Percentiles rank a stretch among this genome's conserved stretches.
phyloP scores from a whole-genome alignment of 2,329 filamentous ascomycete genomes.

The Catunica adiposa region DNA sequence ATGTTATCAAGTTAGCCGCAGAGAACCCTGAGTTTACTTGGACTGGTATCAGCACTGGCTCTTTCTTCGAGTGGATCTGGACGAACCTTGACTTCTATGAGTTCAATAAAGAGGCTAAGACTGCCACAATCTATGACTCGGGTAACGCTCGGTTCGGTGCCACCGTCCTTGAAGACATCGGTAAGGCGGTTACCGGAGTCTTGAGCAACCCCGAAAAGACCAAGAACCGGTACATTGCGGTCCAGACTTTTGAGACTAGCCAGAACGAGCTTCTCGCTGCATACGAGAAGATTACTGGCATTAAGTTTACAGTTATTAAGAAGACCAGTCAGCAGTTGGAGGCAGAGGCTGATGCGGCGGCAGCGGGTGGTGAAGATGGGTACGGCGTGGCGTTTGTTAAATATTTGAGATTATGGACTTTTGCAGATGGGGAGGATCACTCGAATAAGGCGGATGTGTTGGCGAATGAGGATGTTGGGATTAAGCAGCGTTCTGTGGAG shows the following conservation, averaged over 20 bases:
- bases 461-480: conserved; percentile 5
- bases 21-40: conserved; percentile 32
- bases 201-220: conserved; percentile 34
- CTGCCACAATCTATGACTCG: conserved; percentile 30
- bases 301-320: conserved; percentile 26
- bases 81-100: conserved; percentile 21
- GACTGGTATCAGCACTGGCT: conserved; percentile 28
- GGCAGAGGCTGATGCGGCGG: neutral
- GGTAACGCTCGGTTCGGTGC: conserved; percentile 32
- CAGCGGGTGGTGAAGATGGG: conserved; percentile 16
- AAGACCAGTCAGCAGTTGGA: conserved; percentile 20
- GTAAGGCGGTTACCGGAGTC: conserved; percentile 31
- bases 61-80: conserved; percentile 33
- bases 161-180: conserved; percentile 32
- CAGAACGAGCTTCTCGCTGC: conserved; percentile 30
- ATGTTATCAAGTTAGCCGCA: conserved; percentile 24
- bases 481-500: conserved; percentile 2
- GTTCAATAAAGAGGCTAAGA: conserved; percentile 28
- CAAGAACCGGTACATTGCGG: conserved; percentile 32
- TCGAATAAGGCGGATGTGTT: neutral
- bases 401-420: conserved; percentile 6
- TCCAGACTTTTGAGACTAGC: conserved; percentile 28
- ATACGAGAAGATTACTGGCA: conserved; percentile 32
- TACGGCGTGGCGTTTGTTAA: conserved; percentile 16
- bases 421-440: conserved; percentile 5